These are phyloP conservation scores for Tolypocladium ophioglossoides DNA, from an alignment of 2,329 filamentous ascomycete genomes.

Conservation along the genomic window DNA sequence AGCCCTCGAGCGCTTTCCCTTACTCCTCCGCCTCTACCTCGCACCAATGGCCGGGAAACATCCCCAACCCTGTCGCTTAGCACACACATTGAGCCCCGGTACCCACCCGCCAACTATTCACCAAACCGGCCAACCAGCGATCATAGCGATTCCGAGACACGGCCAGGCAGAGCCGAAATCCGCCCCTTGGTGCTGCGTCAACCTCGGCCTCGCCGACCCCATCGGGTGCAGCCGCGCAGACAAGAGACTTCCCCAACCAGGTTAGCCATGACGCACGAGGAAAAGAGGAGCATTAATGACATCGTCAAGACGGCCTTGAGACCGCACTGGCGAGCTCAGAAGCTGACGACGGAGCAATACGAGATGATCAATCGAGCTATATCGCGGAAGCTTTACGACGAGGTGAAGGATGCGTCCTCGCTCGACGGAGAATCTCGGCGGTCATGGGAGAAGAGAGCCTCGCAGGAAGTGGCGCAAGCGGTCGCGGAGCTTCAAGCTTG, in stretches of 20 bases:
- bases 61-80: constrained; percentile 59
- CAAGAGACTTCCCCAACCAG: constrained; percentile 60
- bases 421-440: constrained; percentile 57
- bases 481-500: constrained; percentile 46
- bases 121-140: constrained; percentile 39
- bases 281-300: constrained; percentile 79
- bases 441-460: constrained; percentile 67
- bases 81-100: constrained; percentile 62
- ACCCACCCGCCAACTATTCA: constrained; percentile 65
- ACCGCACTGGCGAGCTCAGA: constrained; percentile 69
- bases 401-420: constrained; percentile 40
- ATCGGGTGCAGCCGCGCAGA: constrained; percentile 33
- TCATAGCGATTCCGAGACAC: constrained; percentile 33
- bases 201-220: constrained; percentile 37
- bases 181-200: constrained; percentile 39
- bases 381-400: constrained; percentile 77
- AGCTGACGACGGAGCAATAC: constrained; percentile 81
- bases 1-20: constrained; percentile 57
- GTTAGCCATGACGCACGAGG: constrained; percentile 58
- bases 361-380: constrained; percentile 85
- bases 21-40: constrained; percentile 57
- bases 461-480: constrained; percentile 67
- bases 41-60: constrained; percentile 40
- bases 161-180: constrained; percentile 13
- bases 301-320: constrained; percentile 78